phyloP scores from a whole-genome alignment of 2,329 filamentous ascomycete species.

The Cladophialophora exuberans region DNA sequence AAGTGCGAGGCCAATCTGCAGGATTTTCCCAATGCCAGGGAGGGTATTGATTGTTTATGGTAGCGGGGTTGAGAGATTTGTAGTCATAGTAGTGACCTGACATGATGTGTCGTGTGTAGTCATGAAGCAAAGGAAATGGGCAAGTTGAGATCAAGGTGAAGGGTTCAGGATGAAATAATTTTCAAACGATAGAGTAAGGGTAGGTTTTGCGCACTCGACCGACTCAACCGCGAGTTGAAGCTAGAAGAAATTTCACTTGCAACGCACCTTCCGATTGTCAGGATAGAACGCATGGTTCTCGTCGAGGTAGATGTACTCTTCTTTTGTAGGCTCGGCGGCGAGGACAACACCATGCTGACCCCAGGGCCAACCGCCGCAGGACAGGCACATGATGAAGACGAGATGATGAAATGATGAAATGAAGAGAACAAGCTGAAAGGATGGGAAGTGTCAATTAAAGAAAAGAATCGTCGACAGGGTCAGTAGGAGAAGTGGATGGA shows the following conservation, averaged over 20 bases:
- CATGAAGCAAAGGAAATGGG: conserved; percentile 9
- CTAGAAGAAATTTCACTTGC: conserved; percentile 17
- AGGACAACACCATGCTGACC: conserved; percentile 25
- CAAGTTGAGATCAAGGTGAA: conserved; percentile 2
- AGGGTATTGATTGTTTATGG: conserved; percentile 16
- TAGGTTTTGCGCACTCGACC: not conserved
- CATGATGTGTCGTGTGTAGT: conserved; percentile 17
- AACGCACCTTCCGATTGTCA: conserved; percentile 30
- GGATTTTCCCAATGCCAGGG: conserved; percentile 26
- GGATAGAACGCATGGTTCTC: conserved; percentile 29
- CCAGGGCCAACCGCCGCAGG: conserved; percentile 33
- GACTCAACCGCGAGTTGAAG: no score
- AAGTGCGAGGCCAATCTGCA: conserved; percentile 31
- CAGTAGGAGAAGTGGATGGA: no score
- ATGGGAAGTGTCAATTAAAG: not conserved
- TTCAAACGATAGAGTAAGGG: not conserved
- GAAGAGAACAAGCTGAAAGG: not conserved
- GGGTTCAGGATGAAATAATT: not conserved
- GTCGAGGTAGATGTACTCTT: conserved; percentile 32
- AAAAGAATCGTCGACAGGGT: not conserved
- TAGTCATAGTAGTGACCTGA: conserved; percentile 28
- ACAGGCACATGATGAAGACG: conserved; percentile 32
- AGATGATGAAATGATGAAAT: not conserved
- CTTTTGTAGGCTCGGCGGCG: conserved; percentile 29
- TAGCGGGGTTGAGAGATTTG: conserved; percentile 26